Evolutionary conservation across 345 rosid species (phyloP).

Genomic region (Eucalyptus sideroxylon): DNA sequence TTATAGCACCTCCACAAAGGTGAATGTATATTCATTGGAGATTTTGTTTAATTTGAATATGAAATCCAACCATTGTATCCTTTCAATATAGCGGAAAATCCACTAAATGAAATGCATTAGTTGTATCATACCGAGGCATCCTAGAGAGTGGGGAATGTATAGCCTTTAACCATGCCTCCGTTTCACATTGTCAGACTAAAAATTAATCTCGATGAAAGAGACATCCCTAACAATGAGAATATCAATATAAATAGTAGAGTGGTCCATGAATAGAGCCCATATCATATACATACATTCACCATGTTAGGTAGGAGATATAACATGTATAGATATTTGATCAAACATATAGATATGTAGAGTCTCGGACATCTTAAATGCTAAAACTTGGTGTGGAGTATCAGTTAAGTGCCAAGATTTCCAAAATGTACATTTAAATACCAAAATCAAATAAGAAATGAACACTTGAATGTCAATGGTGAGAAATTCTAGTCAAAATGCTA

Average conservation of each 20-base stretch:
- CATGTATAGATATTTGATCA: background rate
- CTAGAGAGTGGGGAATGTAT: background rate
- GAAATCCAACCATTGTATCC: fast-evolving
- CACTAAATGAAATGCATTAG: too few species aligned
- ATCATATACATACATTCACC: background rate
- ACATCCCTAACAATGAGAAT: background rate
- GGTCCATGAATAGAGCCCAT: background rate
- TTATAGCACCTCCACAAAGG: too few species aligned
- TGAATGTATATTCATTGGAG: too few species aligned
- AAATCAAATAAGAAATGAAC: too few species aligned
- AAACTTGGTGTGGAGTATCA: fast-evolving
- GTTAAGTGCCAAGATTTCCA: fast-evolving
- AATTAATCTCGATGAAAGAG: background rate
- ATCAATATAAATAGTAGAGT: background rate
- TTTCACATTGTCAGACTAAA: background rate
- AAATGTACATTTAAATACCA: fast-evolving
- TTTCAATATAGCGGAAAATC: fast-evolving
- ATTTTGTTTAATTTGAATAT: too few species aligned
- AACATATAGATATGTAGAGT: background rate
- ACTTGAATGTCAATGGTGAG: fast-evolving
- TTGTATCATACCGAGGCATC: background rate
- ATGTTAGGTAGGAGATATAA: fast-evolving
- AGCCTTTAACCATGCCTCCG: background rate
- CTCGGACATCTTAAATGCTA: fast-evolving
- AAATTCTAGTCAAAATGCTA: too few species aligned